A percentile compares a stretch with the other conserved stretches of the same genome.
These are phyloP conservation scores for Sugiyamaella xylanicola DNA, from an alignment of 1,139 yeast genomes.

Conservation along the genomic window DNA sequence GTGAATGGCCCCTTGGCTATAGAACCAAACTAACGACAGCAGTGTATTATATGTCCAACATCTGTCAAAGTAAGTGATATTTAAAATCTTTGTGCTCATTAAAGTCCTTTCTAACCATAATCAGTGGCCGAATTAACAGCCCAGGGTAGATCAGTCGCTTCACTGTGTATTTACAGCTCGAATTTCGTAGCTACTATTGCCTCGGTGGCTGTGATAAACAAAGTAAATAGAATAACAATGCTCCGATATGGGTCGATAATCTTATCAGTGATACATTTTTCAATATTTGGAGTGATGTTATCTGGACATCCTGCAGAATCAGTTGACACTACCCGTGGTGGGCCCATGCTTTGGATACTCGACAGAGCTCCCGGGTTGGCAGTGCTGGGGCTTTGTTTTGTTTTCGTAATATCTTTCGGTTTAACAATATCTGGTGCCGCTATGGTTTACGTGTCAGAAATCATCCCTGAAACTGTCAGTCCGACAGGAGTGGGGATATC, in stretches of 20 bases:
- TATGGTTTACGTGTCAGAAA: conserved; percentile 57
- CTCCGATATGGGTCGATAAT: conserved; percentile 38
- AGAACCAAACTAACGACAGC: conserved; percentile 47
- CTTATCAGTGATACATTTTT: conserved; percentile 46
- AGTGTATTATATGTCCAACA: conserved; percentile 34
- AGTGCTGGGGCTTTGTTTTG: conserved; percentile 51
- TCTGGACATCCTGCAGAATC: conserved; percentile 22
- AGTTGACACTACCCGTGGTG: conserved; percentile 25
- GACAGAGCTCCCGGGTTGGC: conserved; percentile 45
- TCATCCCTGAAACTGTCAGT: conserved; percentile 52
- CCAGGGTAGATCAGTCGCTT: conserved; percentile 27
- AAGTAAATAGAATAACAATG: conserved; percentile 44
- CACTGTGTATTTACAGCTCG: conserved; percentile 33
- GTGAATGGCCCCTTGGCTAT: conserved; percentile 49
- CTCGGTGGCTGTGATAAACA: conserved; percentile 44
- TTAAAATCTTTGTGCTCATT: neutral
- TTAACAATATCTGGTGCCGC: conserved; percentile 43
- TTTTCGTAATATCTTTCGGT: conserved; percentile 54
- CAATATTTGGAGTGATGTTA: conserved; percentile 45
- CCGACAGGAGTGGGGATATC: conserved; percentile 57
- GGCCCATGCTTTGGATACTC: conserved; percentile 41
- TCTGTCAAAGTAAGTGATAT: conserved; percentile 27
- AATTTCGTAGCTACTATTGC: conserved; percentile 48
- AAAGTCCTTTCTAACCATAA: conserved; percentile 21
- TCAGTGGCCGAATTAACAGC: conserved; percentile 31